Evolutionary conservation across 805 yeast species (phyloP).

Genomic region (Sugiyamaella floridensis): DNA sequence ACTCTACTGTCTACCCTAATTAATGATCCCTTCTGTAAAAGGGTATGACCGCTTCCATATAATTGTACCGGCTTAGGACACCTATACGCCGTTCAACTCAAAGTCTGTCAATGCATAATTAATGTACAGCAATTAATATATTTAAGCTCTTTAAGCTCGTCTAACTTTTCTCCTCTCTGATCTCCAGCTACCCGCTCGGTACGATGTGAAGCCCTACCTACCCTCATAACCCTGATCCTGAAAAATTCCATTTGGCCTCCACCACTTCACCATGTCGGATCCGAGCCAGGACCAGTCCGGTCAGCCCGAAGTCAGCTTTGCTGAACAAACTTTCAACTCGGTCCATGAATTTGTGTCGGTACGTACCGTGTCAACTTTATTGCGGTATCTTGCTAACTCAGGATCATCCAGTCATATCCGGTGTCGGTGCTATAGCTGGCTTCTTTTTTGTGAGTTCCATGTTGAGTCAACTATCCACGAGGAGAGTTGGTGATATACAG

Average conservation of each 20-base stretch:
- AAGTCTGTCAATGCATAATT: neutral
- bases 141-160: neutral
- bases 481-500: too few relatives aligned
- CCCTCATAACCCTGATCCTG: neutral
- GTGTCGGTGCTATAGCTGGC: conserved; percentile 59
- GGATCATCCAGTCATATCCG: conserved; percentile 69
- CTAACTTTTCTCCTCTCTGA: neutral
- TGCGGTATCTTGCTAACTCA: conserved; percentile 8
- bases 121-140: too few relatives aligned
- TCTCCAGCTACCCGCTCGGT: neutral
- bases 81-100: too few relatives aligned
- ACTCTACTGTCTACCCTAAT: too few relatives aligned
- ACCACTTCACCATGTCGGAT: neutral
- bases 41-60: too few relatives aligned
- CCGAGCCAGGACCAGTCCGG: neutral
- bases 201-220: neutral
- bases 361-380: conserved; percentile 1
- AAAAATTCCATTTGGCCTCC: neutral
- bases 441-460: conserved; percentile 21
- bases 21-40: too few relatives aligned
- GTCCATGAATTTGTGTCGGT: conserved; percentile 14
- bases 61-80: too few relatives aligned
- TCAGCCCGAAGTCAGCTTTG: conserved; percentile 7
- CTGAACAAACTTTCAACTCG: conserved; percentile 15
- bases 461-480: neutral